These are phyloP conservation scores for Xylaria sp. DNA, from an alignment of 495 filamentous ascomycete genomes.

Conservation along the genomic window DNA sequence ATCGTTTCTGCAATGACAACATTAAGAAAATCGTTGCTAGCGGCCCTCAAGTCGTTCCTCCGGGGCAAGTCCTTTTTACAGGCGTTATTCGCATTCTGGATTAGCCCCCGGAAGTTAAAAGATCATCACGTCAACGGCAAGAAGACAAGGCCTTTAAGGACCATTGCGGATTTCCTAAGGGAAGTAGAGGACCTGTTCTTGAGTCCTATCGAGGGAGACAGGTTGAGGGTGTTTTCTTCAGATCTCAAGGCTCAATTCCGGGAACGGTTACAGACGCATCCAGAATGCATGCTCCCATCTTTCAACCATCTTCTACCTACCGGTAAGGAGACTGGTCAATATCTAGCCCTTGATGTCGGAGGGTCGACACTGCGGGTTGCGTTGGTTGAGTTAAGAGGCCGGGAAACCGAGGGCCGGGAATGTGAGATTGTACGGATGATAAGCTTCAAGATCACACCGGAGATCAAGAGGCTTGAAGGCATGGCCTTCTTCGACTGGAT, in stretches of 20 bases:
- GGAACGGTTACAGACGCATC: conserved; percentile 52
- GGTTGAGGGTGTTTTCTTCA: conserved; percentile 47
- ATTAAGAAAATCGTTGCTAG: conserved; percentile 49
- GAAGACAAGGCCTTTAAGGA: conserved; percentile 32
- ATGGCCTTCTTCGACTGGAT: conserved; percentile 80
- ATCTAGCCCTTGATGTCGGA: conserved; percentile 68
- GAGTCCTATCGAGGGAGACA: conserved; percentile 44
- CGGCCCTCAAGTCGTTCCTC: conserved; percentile 56
- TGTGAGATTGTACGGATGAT: conserved; percentile 53
- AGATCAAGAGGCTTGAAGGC: conserved; percentile 54
- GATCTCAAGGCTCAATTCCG: conserved; percentile 56
- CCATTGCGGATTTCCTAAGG: conserved; percentile 40
- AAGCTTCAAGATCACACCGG: conserved; percentile 58
- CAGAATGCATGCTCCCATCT: conserved; percentile 65
- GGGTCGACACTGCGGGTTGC: conserved; percentile 83
- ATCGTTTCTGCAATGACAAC: conserved; percentile 56
- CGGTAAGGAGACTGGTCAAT: conserved; percentile 72
- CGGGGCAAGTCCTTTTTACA: conserved; percentile 60
- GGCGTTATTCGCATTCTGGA: conserved; percentile 58
- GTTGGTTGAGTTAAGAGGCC: conserved; percentile 73
- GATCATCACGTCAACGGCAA: conserved; percentile 43
- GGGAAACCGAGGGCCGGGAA: conserved; percentile 44
- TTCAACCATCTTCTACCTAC: conserved; percentile 75
- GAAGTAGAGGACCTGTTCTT: conserved; percentile 49
- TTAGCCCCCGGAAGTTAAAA: conserved; percentile 47